Base-by-base conservation (phyloP, 2,329 filamentous ascomycete genomes). In the Sphaerostilbella broomeana region DNA sequence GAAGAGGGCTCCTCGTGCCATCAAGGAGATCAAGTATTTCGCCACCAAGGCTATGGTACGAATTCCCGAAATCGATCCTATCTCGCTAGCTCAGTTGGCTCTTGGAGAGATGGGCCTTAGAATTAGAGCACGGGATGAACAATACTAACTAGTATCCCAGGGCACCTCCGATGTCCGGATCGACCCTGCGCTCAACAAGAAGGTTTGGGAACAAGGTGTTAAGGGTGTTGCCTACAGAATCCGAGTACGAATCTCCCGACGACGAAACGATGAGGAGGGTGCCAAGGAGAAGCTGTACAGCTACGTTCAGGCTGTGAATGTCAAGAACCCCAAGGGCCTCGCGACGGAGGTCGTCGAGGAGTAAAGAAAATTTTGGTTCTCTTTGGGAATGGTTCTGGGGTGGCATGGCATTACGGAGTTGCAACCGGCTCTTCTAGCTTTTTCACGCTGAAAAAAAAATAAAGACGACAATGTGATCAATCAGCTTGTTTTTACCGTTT, bases 221-320 rank as follows among this genome's bases (percentile, higher is more conserved):
- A 98, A 97, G 86, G 94, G 92, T 64, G 89, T 95, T 56, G 87
- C 90, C 57, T 97, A 84, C 85, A 84, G 94, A 72, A 79, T 98
- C 60, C 90, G 92, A 63, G 82, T 98, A 65, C 88, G 94, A 74
- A 95, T 98, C 75, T 95, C 88, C 66, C 87, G 92, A 73, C 94
- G 94, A 83, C 87, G 92, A 81, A 98, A 98, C 76, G 92, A 98
- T 71, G 92, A 97, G 79, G 92, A 98, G 76, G 87, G 86, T 62
- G 92, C 94, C 68, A 95, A 95, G 79, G 87, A 98, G 82, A 95
- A 94, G 81, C 83, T 98, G 56, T 98, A 97, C 84, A 92, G 85
- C 71, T 95, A 95, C 75, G 92, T 98, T 59, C 90, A 98, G 82
- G 92, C 92, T 60, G 92, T 98, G 68, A 95, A 95, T 73, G 89